Conservation (phyloP, 257 asterid genomes). For the Nicotiana knightiana region DNA sequence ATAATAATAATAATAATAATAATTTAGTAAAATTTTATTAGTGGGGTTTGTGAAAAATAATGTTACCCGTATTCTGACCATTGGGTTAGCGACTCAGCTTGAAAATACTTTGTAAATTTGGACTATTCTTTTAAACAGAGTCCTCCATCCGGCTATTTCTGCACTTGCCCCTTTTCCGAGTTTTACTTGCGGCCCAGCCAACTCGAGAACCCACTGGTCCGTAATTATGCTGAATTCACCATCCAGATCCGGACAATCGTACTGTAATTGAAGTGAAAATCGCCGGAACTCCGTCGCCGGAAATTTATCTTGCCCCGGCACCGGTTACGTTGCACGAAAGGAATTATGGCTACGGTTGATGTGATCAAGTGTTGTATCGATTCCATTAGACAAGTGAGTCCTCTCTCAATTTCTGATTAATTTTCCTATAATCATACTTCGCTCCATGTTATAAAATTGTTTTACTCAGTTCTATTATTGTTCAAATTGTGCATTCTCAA, state of each 20-base stretch:
- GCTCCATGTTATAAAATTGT: background rate
- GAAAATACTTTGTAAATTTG: no score
- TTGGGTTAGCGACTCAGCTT: no score
- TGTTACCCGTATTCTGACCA: no score
- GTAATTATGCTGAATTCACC: background rate
- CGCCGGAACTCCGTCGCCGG: background rate
- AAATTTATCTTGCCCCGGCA: background rate
- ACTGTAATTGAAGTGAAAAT: background rate
- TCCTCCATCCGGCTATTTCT: no score
- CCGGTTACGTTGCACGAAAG: background rate
- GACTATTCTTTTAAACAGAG: no score
- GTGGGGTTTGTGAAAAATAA: no score
- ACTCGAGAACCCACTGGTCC: background rate
- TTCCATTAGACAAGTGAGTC: slow-evolving; percentile 74
- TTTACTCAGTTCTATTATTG: background rate
- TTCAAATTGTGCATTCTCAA: background rate
- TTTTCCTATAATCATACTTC: background rate
- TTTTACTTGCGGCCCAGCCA: background rate
- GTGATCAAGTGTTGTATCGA: slow-evolving; percentile 84
- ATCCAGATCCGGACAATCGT: background rate
- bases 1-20: no score
- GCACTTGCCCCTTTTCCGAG: no score
- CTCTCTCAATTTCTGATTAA: background rate
- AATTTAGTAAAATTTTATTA: no score
- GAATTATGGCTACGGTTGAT: slow-evolving; percentile 60